Percentiles rank a stretch among this genome's conserved stretches.
Evolutionary conservation across 176 grass and related monocot species (phyloP).

Genomic region (Avena eriantha): DNA sequence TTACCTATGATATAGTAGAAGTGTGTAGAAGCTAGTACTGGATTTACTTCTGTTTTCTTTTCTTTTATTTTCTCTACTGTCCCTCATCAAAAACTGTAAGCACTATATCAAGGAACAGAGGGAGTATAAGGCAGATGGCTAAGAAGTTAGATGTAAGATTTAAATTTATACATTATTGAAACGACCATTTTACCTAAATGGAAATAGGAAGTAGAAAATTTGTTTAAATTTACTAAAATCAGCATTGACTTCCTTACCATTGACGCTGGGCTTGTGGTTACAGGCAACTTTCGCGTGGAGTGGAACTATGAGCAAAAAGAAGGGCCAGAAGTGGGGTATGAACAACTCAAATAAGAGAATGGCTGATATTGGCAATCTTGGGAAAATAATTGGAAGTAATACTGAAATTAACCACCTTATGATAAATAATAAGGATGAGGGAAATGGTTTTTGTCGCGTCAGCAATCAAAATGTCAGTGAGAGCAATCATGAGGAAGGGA

Average conservation of each 20-base stretch:
- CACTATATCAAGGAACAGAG: too few species aligned
- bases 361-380: slow-evolving; percentile 19
- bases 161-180: slow-evolving; percentile 5
- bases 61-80: too few species aligned
- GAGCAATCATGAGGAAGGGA: slow-evolving; percentile 47
- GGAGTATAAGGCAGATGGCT: slow-evolving; percentile 5
- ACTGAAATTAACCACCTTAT: slow-evolving; percentile 33
- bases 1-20: too few species aligned
- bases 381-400: slow-evolving; percentile 32
- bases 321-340: slow-evolving; percentile 93
- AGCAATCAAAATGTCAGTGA: slow-evolving; percentile 29
- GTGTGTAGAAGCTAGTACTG: too few species aligned
- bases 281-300: slow-evolving; percentile 79
- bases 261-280: slow-evolving; percentile 44
- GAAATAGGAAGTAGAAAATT: neutral
- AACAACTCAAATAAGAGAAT: slow-evolving; percentile 45
- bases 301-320: slow-evolving; percentile 85
- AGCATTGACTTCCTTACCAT: neutral
- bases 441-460: slow-evolving; percentile 32
- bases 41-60: too few species aligned
- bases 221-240: slow-evolving; percentile 10
- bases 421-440: slow-evolving; percentile 23
- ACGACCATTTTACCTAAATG: neutral
- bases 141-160: slow-evolving; percentile 11
- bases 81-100: too few species aligned